Base-by-base conservation (phyloP, 805 yeast species). In the Sugiyamaella qingdaonensis region DNA sequence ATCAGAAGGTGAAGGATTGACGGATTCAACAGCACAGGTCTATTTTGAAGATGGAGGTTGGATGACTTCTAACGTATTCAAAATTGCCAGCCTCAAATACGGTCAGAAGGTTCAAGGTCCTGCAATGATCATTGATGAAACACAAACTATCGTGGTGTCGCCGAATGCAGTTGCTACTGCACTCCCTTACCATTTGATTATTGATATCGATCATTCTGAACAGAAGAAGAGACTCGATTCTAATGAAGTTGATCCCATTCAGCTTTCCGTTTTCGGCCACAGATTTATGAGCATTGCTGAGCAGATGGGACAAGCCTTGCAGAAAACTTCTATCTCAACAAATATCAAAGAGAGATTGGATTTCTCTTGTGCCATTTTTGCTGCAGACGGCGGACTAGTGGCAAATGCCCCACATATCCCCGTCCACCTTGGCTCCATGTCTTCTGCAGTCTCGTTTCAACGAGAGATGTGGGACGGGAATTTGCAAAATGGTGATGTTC, bases 371-470 rank as follows among this genome's bases (percentile, higher is more conserved):
- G 96, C 96, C 1, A 68, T 88, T 19, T 88, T 88, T 65, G 88
- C 84, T 60, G 74, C 85, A 1, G 75, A 77, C 5, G 95, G 95
- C n/a, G 85, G 84, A 31, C 70, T 88, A 35, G 90, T 86, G 24
- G 94, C 96, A 3, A 88, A 87, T 70, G 95, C 95, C 0, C 95
- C 95, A 0, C 91, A 86, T 64, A 80, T 88, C 44, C 96, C 96
- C 1, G 95, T 87, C 21, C 96, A 88, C 67, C 70, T 88, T 51
- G 92, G 95, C 1, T 85, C 94, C 0, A 88, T 88, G 95, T 83
- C 90, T 2, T 83, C 89, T 1, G 87, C 90, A 55, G 84, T 88
- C 24, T 75, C 79, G 13, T 79, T 76, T 8, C 95, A 87, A 66
- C 80, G 84, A 2, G 69, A 76, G 33, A 49, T 78, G 13, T 86